These are phyloP conservation scores for Ophiorrhiza pumila DNA, from an alignment of 257 asterid genomes.

Conservation along the genomic window DNA sequence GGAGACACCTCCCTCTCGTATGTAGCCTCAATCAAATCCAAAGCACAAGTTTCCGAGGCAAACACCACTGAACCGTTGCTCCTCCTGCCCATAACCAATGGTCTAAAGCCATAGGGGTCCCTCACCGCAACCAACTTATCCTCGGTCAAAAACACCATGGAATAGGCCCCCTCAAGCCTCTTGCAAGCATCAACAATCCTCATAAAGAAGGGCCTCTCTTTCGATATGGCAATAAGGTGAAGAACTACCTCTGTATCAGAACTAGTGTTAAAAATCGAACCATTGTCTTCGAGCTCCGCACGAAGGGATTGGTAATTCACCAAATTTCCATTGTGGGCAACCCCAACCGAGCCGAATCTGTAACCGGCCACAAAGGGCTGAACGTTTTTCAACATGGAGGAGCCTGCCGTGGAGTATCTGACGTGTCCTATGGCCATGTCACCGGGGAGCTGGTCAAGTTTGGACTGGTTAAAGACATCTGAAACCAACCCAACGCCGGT, in stretches of 20 bases:
- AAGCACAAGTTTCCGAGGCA: slow-evolving; percentile 49
- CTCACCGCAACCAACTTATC: slow-evolving; percentile 50
- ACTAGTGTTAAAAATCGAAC: slow-evolving; percentile 82
- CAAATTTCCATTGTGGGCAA: slow-evolving; percentile 93
- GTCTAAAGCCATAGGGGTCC: slow-evolving; percentile 48
- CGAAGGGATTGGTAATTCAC: slow-evolving; percentile 77
- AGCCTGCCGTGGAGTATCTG: slow-evolving; percentile 87
- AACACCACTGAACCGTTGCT: slow-evolving; percentile 47
- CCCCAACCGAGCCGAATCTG: slow-evolving; percentile 83
- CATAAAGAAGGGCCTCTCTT: slow-evolving; percentile 69
- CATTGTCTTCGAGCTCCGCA: slow-evolving; percentile 72
- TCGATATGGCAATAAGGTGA: slow-evolving; percentile 84
- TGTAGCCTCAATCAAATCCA: slow-evolving; percentile 65
- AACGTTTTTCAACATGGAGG: slow-evolving; percentile 90
- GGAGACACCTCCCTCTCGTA: slow-evolving; percentile 56
- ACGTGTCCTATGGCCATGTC: slow-evolving; percentile 91
- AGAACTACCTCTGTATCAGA: slow-evolving; percentile 89
- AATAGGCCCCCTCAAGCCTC: slow-evolving; percentile 80
- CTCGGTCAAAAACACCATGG: slow-evolving; percentile 56
- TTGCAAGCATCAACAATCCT: slow-evolving; percentile 94
- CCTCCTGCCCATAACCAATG: slow-evolving; percentile 52
- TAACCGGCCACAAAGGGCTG: slow-evolving; percentile 96
- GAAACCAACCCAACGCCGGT: slow-evolving; percentile 89
- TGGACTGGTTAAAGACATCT: slow-evolving; percentile 75
- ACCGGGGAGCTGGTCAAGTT: slow-evolving; percentile 67